Base-by-base conservation (phyloP, 2,329 filamentous ascomycete genomes). In the Emmonsiellopsis sp. region DNA sequence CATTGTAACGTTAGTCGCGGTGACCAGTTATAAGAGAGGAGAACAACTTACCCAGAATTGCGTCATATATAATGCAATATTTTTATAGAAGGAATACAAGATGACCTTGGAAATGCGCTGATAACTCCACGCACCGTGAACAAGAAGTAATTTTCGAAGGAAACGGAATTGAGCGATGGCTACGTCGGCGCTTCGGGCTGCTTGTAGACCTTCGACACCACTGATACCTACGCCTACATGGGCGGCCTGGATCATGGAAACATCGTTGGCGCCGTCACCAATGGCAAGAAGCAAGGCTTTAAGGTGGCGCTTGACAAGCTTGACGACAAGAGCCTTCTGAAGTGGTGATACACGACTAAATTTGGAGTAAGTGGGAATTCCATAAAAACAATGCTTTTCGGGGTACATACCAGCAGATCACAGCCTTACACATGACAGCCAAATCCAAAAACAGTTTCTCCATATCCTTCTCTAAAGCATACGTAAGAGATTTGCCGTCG, bases 201-300 rank as follows among this genome's bases (percentile, higher is more conserved):
- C 93, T 73, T 98, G 93, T 0, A 98, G 82, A 78, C 93, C 93
- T 79, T 98, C 93, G 59, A 95, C 82, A 71, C 93, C 93, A 65
- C 90, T 95, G 70, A 98, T 98, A 71, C 93, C 93, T 44, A 98
- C 89, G 59, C 93, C 93, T 59, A 98, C 95, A 68, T 98, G 93
- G 10, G 93, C 93, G 9, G 93, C 93, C 75, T 98, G 93, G 53
- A 98, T 98, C 93, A 98, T 98, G 15, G 92, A 96, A n/a, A 98
- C 93, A 65, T 98, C 93, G 72, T 98, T 98, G 46, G 93, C 93
- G 59, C 93, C 93, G 64, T 98, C 93, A 61, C 93, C 93, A 68
- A 98, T 96, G 50, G 93, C 93, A 50, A 98, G 82, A 51, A 96
- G 83, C 61, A 98, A 90, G 10, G 89, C 83, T 67, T 96, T 88